Evolutionary conservation across 2,329 filamentous ascomycete genomes (phyloP).

Genomic region (Aspergillus sp.): DNA sequence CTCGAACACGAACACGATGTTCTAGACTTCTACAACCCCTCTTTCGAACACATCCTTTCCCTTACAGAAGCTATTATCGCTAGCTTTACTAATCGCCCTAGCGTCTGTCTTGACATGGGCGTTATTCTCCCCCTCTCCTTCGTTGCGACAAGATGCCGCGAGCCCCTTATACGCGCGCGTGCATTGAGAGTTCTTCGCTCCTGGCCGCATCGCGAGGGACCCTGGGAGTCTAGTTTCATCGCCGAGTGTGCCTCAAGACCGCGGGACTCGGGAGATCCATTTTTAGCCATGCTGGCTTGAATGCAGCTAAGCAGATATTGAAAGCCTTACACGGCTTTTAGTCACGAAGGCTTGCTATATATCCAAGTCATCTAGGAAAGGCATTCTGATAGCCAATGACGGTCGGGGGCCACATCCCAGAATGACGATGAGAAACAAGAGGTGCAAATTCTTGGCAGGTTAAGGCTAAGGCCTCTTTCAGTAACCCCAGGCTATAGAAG

Average conservation of each 20-base stretch:
- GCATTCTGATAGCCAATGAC: no score
- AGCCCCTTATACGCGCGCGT: constrained; percentile 24
- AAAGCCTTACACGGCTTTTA: no score
- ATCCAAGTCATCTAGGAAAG: no score
- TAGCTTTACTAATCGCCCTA: constrained; percentile 14
- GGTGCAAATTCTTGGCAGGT: no score
- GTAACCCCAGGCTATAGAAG: no score
- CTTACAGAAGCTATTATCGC: constrained; percentile 8
- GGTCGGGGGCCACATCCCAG: no score
- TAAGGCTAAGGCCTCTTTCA: no score
- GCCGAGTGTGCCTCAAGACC: background rate
- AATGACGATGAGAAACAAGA: no score
- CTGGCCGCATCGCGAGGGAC: constrained; percentile 38
- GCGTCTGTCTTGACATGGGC: constrained; percentile 31
- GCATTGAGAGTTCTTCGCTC: constrained; percentile 30
- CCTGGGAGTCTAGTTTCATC: constrained; percentile 33
- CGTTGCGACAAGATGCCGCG: constrained; percentile 33
- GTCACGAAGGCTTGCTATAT: no score
- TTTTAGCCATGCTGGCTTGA: background rate
- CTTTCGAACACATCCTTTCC: constrained; percentile 6
- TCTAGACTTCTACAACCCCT: background rate
- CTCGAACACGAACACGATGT: background rate
- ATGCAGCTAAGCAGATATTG: background rate
- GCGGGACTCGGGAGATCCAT: background rate
- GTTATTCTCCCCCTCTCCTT: constrained; percentile 36